phyloP scores from a whole-genome alignment of 768 basidiomycete species.

The Xanthoconium stramineum region DNA sequence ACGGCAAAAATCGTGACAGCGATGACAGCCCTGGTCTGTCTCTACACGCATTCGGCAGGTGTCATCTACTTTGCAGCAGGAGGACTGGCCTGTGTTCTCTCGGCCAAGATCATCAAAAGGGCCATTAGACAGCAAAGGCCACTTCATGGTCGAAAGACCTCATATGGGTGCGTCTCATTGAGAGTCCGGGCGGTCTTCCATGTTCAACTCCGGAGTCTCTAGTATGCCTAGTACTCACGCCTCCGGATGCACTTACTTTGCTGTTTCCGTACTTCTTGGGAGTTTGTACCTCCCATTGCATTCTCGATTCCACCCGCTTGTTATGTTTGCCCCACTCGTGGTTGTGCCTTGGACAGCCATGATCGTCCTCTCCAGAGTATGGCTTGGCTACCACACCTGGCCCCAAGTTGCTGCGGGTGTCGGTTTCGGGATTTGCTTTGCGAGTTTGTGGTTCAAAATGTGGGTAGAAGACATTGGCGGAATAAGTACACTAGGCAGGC shows the following conservation, averaged over 20 bases:
- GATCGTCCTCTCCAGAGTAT: conserved; percentile 63
- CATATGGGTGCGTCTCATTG: conserved; percentile 60
- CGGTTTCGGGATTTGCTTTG: conserved; percentile 51
- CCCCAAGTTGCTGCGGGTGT: conserved; percentile 62
- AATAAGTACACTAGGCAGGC: conserved; percentile 19
- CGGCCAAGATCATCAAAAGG: conserved; percentile 61
- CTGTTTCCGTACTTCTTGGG: conserved; percentile 57
- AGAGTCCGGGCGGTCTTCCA: neutral
- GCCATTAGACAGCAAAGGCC: conserved; percentile 67
- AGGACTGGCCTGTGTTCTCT: conserved; percentile 50
- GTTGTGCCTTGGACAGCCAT: conserved; percentile 52
- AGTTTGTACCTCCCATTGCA: conserved; percentile 59
- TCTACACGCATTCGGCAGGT: conserved; percentile 63
- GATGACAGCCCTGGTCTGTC: conserved; percentile 45
- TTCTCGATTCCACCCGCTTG: conserved; percentile 41
- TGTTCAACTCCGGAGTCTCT: conserved; percentile 1
- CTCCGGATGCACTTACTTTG: conserved; percentile 62
- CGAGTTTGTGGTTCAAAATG: conserved; percentile 51
- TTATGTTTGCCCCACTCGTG: conserved; percentile 40
- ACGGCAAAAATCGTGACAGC: conserved; percentile 55
- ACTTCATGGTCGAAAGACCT: conserved; percentile 41
- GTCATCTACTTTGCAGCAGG: conserved; percentile 59
- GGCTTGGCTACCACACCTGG: conserved; percentile 77
- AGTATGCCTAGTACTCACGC: conserved; percentile 89
- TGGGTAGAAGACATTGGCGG: conserved; percentile 41